These are phyloP conservation scores for Carex littledalei DNA, from an alignment of 176 grass and related monocot genomes.

Conservation along the genomic window DNA sequence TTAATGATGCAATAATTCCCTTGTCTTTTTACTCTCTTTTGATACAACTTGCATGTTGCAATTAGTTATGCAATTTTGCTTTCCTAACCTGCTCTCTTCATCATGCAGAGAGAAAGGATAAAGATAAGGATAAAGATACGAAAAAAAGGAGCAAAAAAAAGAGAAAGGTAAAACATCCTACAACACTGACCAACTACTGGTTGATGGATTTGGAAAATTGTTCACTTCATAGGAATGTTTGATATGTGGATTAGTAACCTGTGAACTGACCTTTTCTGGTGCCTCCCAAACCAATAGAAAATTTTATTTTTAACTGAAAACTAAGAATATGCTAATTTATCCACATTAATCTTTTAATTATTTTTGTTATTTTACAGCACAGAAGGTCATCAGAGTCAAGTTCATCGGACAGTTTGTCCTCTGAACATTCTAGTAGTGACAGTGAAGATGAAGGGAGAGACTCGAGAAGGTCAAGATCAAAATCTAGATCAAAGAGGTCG, in stretches of 20 bases:
- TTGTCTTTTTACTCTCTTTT: constrained; percentile 2
- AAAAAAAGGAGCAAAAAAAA: constrained; percentile 76
- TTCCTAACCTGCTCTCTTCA: constrained; percentile 31
- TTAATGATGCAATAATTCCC: not conserved
- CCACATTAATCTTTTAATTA: not conserved
- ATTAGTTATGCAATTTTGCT: constrained; percentile 15
- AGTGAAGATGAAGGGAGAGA: constrained; percentile 60
- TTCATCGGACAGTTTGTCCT: constrained; percentile 50
- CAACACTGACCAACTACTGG: not conserved
- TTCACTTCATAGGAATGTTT: not conserved
- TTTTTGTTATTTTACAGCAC: constrained; percentile 39
- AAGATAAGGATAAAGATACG: constrained; percentile 75
- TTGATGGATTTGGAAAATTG: not conserved
- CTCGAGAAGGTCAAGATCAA: constrained; percentile 69
- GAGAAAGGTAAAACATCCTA: constrained; percentile 27
- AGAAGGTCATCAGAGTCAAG: constrained; percentile 69
- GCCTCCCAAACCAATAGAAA: not conserved
- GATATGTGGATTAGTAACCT: constrained; percentile 14
- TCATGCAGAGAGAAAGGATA: constrained; percentile 80
- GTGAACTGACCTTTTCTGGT: not conserved
- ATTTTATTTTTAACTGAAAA: not conserved
- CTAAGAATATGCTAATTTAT: constrained; percentile 6
- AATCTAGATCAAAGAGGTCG: constrained; percentile 59
- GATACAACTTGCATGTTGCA: not conserved
- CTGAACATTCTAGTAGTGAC: constrained; percentile 76